These are phyloP conservation scores for Discostella pseudostelligera DNA, from an alignment of 108 stramenopile genomes.

Conservation along the genomic window DNA sequence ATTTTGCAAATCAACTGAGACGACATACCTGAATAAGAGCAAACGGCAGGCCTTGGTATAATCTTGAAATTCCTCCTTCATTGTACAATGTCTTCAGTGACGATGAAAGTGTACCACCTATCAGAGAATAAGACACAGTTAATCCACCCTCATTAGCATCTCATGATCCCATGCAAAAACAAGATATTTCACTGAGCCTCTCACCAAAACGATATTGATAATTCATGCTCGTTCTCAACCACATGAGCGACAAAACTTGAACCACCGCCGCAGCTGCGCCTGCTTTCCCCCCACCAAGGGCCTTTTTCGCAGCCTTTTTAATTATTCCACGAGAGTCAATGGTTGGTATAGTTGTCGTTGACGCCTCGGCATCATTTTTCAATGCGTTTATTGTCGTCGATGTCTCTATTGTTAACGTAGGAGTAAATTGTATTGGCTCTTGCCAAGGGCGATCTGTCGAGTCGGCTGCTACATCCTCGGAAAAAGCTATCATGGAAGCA, in stretches of 20 bases:
- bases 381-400: not conserved
- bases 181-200: too few relatives aligned
- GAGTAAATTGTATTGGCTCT: not conserved
- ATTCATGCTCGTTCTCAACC: conserved; percentile 95
- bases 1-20: not conserved
- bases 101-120: conserved; percentile 53
- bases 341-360: not conserved
- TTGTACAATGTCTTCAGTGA: conserved; percentile 76
- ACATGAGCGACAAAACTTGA: conserved; percentile 94
- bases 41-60: conserved; percentile 91
- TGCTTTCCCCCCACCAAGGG: conserved; percentile 86
- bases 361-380: not conserved
- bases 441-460: not conserved
- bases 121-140: not conserved
- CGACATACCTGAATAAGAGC: conserved; percentile 74
- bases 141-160: not conserved
- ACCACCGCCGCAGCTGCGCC: conserved; percentile 87
- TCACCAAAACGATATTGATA: conserved; percentile 78
- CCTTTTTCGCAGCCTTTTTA: conserved; percentile 69
- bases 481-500: conserved; percentile 18
- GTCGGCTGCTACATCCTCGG: conserved; percentile 21
- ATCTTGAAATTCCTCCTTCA: conserved; percentile 88
- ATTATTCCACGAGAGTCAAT: conserved; percentile 34
- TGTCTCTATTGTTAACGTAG: not conserved
- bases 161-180: not conserved